Evolutionary conservation across 306 rosid genomes (phyloP), one percentile per base, ranked within the genome.

Genomic region (Vicia villosa): DNA sequence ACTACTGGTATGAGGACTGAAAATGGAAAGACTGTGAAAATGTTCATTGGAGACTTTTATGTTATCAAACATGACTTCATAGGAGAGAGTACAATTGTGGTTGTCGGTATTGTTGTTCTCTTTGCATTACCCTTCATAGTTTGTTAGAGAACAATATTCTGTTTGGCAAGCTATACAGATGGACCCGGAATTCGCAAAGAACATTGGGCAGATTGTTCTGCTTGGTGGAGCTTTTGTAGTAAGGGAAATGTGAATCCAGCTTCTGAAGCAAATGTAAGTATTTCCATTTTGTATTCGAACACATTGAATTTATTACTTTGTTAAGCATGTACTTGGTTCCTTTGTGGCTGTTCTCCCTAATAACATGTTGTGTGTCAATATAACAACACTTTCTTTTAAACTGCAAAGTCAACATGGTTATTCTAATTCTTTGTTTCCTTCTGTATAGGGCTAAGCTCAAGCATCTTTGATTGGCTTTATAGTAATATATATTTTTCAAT

Each of bases 221-320:
- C 92, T 93, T 52, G 97, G 97, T 17, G 98, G 98, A 45, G 84
- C 97, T 52, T 93, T 93, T 81, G 81, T 82, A 5, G 98, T 93
- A 46, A 88, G 87, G 98, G 96, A 72, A 93, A 93, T 85, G 98
- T 84, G 37, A 93, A 93, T 81, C 96, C 97, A 60, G 96, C 96
- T 28, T 84, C 96, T 20, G 98, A 93, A 84, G 98, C 98, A 72
- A 94, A 94, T 70, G 97, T 85, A 69, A 73, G 86, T 82, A 63
- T 72, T 22, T 38, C 32, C 36, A 65, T 40, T 63, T 20, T 43
- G 68, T 16, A 40, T 69, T 41, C 50, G 21, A 50, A 50, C 83
- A n/a, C n/a, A n/a, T 86, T 79, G 88, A 78, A 5, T 30, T 81
- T 5, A 51, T 55, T 37, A n/a, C n/a, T n/a, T n/a, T n/a, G n/a